Base-by-base conservation (phyloP, 305 asterid genomes). In the Fraxinus xanthoxyloides region DNA sequence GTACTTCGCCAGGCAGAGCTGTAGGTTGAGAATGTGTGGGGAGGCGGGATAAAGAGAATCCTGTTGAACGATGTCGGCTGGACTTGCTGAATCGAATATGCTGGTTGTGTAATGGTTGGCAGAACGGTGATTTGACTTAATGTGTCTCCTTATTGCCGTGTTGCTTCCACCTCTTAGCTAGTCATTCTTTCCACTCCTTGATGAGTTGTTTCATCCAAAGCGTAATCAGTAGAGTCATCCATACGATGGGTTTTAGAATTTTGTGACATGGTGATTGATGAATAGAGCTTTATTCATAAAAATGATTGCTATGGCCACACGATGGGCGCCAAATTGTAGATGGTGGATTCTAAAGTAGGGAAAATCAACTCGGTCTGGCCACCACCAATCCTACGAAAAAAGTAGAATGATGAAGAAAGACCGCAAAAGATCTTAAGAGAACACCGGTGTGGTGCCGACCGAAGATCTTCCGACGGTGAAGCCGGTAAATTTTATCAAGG, bases 141-240 rank as follows among this genome's bases (percentile, higher is more conserved):
- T 5, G 0, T 3, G 1, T 46, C 6, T 13, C 1, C 0, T 0
- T 46, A 0, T 13, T 46, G 0, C 2, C 19, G 0, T 46, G n/a
- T 46, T 46, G 1, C 1, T 46, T 13, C 5, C 5, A 3, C 0
- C 56, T 0, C 56, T 0, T 13, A 4, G 2, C 0, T 0, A 13
- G 3, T 46, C 19, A 46, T 0, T 13, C 6, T 0, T 46, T 46
- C 0, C 1, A 4, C 1, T 13, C 17, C 0, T 13, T 46, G 19
- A 46, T 1, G 1, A 1, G 56, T 1, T 1, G 0, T 0, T 15
- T 46, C 5, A 3, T 46, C 2, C 0, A 13, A 1, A 13, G 1
- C 0, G 0, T 40, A 40, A 40, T 40, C 3, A 12, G 3, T 10
- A 40, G 15, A 12, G 51, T 0, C 4, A 40, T 40, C 13, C 7